Base-by-base conservation (phyloP, 164 flowering plant genomes). In the Chloranthus sessilifolius region DNA sequence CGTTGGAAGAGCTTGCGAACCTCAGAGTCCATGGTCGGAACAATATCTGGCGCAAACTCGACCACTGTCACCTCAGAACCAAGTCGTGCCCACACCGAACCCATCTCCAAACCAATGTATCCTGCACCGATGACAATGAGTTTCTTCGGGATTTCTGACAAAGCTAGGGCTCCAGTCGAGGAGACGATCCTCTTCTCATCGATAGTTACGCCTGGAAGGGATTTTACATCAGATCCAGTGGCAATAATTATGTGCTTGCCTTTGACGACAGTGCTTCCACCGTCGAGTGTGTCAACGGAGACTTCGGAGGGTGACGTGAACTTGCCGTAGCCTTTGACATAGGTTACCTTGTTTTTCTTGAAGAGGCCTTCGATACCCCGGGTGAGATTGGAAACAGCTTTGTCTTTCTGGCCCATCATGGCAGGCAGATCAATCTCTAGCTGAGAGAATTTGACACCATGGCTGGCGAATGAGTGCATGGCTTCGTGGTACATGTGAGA, bases 61-160 rank as follows among this genome's bases (percentile, higher is more conserved):
- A 86, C 95, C 24, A 86, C 95, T n/a, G 86, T 81, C 5, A 86
- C 82, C 68, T 83, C 82, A 5, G 95, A 79, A 11, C 95, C 95
- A 15, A 86, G 80, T 1, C 91, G 74, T n/a, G 74, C 78, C 91
- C 90, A 85, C 2, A 83, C 95, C 12, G 90, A 80, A 10, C 95
- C 95, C 88, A 85, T 80, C 68, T 85, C 95, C n/a, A 85, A 75
- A 41, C 95, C 95, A 34, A 85, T 85, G 62, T 83, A 83, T n/a
- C 95, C 95, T 16, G 85, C 95, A 4, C 95, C 95, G 52, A 86
- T 73, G 28, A 86, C 95, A 15, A 83, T 71, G 10, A 86, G 83
- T 52, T 71, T 83, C 70, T 83, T 81, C 0, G 95, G 95, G 29
- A 86, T 55, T 53, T 79, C 78, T 16, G 76, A 20, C 61, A 86